A percentile compares a stretch with the other conserved stretches of the same genome.
These are phyloP conservation scores for Rhynchosporium graminicola DNA, from an alignment of 2,329 filamentous ascomycete genomes.

Conservation along the genomic window DNA sequence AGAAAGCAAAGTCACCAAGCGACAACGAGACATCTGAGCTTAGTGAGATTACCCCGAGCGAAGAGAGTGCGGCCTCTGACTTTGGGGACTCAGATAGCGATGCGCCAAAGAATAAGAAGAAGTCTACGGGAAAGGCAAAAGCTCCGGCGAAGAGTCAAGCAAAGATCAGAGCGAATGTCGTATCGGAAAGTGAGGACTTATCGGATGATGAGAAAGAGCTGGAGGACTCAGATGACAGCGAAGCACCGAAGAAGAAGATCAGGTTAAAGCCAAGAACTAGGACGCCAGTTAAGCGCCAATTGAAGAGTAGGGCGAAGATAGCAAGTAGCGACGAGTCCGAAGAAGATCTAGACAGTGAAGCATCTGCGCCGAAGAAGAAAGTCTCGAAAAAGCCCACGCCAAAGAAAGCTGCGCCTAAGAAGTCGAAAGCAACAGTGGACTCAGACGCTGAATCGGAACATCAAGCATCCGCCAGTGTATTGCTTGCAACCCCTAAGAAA, in stretches of 20 bases:
- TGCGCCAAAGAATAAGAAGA: slow-evolving; percentile 23
- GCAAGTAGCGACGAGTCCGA: slow-evolving; percentile 30
- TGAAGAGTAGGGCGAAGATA: slow-evolving; percentile 31
- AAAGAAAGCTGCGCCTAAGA: slow-evolving; percentile 30
- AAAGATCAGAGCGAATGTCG: slow-evolving; percentile 27
- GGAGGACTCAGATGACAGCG: slow-evolving; percentile 13
- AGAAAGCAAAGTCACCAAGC: slow-evolving; percentile 35
- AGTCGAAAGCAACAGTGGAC: slow-evolving; percentile 30
- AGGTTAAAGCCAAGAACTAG: slow-evolving; percentile 13
- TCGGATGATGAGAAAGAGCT: slow-evolving; percentile 18
- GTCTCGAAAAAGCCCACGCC: slow-evolving; percentile 28
- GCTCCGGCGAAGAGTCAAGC: slow-evolving; percentile 16
- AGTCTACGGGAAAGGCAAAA: slow-evolving; percentile 20
- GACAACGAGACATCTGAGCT: slow-evolving; percentile 27
- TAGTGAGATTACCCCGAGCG: slow-evolving; percentile 14
- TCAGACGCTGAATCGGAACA: slow-evolving; percentile 20
- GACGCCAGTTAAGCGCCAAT: slow-evolving; percentile 20
- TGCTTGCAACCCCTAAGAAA: slow-evolving; percentile 38
- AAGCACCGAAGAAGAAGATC: slow-evolving; percentile 20
- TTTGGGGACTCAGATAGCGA: slow-evolving; percentile 24
- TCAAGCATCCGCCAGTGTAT: slow-evolving; percentile 37
- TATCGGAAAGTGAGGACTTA: slow-evolving; percentile 29
- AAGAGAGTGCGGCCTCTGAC: slow-evolving; percentile 22
- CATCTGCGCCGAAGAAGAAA: slow-evolving; percentile 15
- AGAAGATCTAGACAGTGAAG: slow-evolving; percentile 15